These are phyloP conservation scores for Fraxinus ornus DNA, from an alignment of 305 asterid genomes.

Conservation along the genomic window DNA sequence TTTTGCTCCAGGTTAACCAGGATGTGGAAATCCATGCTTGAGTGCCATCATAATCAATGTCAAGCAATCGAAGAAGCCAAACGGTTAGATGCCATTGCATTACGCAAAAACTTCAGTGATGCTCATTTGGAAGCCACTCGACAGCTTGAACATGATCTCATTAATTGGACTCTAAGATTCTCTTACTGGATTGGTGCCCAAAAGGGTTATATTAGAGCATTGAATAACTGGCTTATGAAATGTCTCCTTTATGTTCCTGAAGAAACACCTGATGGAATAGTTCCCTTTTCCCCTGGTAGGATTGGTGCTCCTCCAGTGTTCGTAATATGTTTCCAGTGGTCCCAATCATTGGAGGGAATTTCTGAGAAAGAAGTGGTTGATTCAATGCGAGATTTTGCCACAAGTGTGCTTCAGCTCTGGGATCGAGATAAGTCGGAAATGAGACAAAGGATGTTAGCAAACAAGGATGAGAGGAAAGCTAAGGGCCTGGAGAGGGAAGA, in stretches of 20 bases:
- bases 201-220: slow-evolving; percentile 64
- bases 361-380: slow-evolving; percentile 85
- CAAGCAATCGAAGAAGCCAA: slow-evolving; percentile 86
- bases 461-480: slow-evolving; percentile 70
- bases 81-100: slow-evolving; percentile 67
- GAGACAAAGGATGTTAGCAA: slow-evolving; percentile 65
- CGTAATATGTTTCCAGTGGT: slow-evolving; percentile 80
- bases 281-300: slow-evolving; percentile 89
- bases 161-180: slow-evolving; percentile 78
- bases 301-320: slow-evolving; percentile 91
- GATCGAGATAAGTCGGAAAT: slow-evolving; percentile 73
- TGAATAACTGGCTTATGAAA: slow-evolving; percentile 89
- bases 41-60: slow-evolving; percentile 81
- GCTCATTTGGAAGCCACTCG: slow-evolving; percentile 78
- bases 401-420: slow-evolving; percentile 73
- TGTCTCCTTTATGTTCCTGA: slow-evolving; percentile 91
- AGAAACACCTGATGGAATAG: slow-evolving; percentile 83
- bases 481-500: slow-evolving; percentile 85
- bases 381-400: slow-evolving; percentile 67
- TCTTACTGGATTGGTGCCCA: slow-evolving; percentile 79
- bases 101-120: slow-evolving; percentile 59
- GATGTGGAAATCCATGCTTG: slow-evolving; percentile 95
- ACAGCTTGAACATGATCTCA: slow-evolving; percentile 75
- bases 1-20: slow-evolving; percentile 50
- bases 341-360: slow-evolving; percentile 67